Evolutionary conservation across 2,329 filamentous ascomycete genomes (phyloP).

Genomic region (Fusarium musae): DNA sequence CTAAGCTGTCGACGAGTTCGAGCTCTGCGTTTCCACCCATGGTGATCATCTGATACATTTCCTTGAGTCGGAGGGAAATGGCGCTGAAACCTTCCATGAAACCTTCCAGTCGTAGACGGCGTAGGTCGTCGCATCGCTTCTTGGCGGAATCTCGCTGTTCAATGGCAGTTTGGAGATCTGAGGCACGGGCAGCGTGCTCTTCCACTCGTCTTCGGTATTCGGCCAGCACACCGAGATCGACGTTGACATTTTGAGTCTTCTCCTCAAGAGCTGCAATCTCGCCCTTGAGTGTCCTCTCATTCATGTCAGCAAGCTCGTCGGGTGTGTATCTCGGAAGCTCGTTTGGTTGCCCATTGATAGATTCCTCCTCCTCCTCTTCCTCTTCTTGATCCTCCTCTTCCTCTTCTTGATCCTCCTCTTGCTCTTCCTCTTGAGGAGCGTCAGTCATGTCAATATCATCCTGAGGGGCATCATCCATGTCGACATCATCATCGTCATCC

Average conservation of each 20-base stretch:
- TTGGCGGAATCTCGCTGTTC: slow-evolving; percentile 85
- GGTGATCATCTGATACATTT: slow-evolving; percentile 99
- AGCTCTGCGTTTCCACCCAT: slow-evolving; percentile 99
- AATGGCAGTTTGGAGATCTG: slow-evolving; percentile 84
- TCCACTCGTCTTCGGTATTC: slow-evolving; percentile 89
- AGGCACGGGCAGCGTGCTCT: slow-evolving; percentile 83
- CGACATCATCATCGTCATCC: slow-evolving; percentile 48
- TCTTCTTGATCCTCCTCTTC: slow-evolving; percentile 46
- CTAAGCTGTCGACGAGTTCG: slow-evolving; percentile 93
- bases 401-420: slow-evolving; percentile 43
- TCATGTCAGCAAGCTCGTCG: slow-evolving; percentile 75
- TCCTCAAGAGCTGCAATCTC: slow-evolving; percentile 72
- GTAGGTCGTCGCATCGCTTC: slow-evolving; percentile 90
- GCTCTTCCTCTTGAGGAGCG: slow-evolving; percentile 45
- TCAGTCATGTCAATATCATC: slow-evolving; percentile 48
- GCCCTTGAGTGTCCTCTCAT: slow-evolving; percentile 68
- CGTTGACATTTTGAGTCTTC: slow-evolving; percentile 83
- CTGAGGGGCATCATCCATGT: slow-evolving; percentile 46
- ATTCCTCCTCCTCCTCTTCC: slow-evolving; percentile 41
- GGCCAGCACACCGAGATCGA: slow-evolving; percentile 88
- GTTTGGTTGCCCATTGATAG: slow-evolving; percentile 53
- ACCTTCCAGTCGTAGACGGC: slow-evolving; percentile 88
- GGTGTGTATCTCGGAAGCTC: slow-evolving; percentile 82
- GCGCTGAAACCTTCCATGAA: slow-evolving; percentile 98
- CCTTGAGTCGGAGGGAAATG: slow-evolving; percentile 94